Evolutionary conservation across 2,329 filamentous ascomycete species (phyloP), one percentile per base, ranked within the genome.

Genomic region (Chrysosporium queenslandicum): DNA sequence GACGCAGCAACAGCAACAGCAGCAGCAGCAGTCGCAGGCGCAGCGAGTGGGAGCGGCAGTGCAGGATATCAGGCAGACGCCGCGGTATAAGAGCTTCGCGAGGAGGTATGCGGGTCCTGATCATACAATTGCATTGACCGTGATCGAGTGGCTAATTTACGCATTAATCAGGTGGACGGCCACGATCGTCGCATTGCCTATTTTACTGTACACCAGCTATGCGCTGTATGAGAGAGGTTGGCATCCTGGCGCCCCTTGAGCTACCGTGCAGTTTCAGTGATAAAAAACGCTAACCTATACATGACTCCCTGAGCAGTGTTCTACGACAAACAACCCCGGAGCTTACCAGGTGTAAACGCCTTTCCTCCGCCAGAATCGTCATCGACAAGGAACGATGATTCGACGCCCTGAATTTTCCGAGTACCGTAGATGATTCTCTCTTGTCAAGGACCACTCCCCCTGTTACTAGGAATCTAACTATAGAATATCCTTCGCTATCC

Each of bases 1-100:
- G 34, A 49, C 21, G 23, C 20, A 16, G 20, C 46, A 50, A 3
- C 16, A n/a, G 5, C 27, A 4, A 29, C n/a, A n/a, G n/a, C n/a
- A n/a, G n/a, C n/a, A n/a, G n/a, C n/a, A n/a, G n/a, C n/a, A n/a
- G n/a, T n/a, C n/a, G n/a, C n/a, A n/a, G n/a, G n/a, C n/a, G n/a
- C n/a, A n/a, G n/a, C n/a, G n/a, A n/a, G n/a, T n/a, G n/a, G 27
- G 5, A 9, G 27, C 27, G 16, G 39, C 30, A 9, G 39, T 27
- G 25, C 42, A 52, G 20, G 68, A 71, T 59, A 66, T 71, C 37
- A 66, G 66, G 41, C 57, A 69, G 54, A 71, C 69, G n/a, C 67
- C 64, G 51, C 64, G 68, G 57, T 71, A 71, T 56, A 70, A 69
- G 54, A 52, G 56, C 53, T 65, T 66, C 54, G 65, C 68, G 23